Evolutionary conservation across 2,329 filamentous ascomycete species (phyloP).

Genomic region (Xylariaceae sp.): DNA sequence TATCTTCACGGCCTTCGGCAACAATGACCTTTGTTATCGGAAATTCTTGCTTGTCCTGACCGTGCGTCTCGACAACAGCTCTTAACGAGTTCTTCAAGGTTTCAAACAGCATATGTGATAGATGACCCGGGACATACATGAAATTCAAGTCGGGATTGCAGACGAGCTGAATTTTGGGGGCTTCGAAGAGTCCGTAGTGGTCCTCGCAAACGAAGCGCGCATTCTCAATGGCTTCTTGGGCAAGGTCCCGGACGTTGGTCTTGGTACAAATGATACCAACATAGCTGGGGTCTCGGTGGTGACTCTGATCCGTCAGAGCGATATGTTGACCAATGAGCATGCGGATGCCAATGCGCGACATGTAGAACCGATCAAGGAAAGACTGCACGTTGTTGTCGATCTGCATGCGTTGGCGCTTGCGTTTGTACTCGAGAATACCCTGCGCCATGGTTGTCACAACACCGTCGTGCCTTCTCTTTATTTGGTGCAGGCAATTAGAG

Average conservation of each 20-base stretch:
- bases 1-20: constrained; percentile 95
- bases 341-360: constrained; percentile 97
- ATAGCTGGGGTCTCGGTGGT: constrained; percentile 84
- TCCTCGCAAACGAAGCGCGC: constrained; percentile 99
- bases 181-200: constrained; percentile 95
- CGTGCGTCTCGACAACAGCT: constrained; percentile 92
- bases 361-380: constrained; percentile 98
- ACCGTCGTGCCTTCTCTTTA: constrained; percentile 93
- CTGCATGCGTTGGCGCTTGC: constrained; percentile 91
- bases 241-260: constrained; percentile 91
- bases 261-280: constrained; percentile 99
- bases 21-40: constrained; percentile 97
- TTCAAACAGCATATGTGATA: constrained; percentile 99
- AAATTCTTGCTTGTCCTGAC: constrained; percentile 91
- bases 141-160: constrained; percentile 93
- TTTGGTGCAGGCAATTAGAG: constrained; percentile 79
- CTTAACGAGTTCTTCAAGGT: constrained; percentile 97
- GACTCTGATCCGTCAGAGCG: constrained; percentile 87
- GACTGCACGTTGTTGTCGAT: constrained; percentile 97
- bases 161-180: constrained; percentile 92
- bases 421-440: constrained; percentile 97
- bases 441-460: constrained; percentile 98
- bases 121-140: constrained; percentile 98
- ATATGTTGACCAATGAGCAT: constrained; percentile 99
- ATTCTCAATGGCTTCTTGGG: constrained; percentile 96